Percentiles rank a stretch among this genome's conserved stretches.
phyloP scores from a whole-genome alignment of 371 early-diverging fungal species.

The Haplosporangium sp. region DNA sequence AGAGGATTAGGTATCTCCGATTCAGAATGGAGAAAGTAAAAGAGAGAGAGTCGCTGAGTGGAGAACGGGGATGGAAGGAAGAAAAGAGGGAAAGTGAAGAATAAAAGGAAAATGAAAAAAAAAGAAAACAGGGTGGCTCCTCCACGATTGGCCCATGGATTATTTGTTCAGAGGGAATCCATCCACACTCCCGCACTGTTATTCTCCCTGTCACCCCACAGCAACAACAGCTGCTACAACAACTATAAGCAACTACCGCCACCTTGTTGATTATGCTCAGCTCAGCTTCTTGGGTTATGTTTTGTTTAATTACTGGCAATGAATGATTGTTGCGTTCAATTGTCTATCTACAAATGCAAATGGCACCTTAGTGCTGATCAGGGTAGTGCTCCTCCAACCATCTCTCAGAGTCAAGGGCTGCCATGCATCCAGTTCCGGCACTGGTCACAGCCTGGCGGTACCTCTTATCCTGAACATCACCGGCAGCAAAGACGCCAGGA shows the following conservation, averaged over 20 bases:
- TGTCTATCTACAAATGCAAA: constrained; percentile 24
- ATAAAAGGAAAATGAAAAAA: constrained; percentile 2
- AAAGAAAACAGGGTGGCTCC: not conserved
- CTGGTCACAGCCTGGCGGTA: constrained; percentile 88
- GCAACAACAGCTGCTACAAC: too few relatives aligned
- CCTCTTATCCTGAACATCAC: constrained; percentile 97
- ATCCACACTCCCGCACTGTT: too few relatives aligned
- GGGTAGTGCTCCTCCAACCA: constrained; percentile 74
- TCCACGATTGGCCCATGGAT: too few relatives aligned
- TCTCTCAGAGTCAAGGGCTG: constrained; percentile 92
- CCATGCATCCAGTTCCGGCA: constrained; percentile 94
- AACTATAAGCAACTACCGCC: too few relatives aligned
- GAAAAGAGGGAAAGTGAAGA: not conserved
- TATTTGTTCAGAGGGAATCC: too few relatives aligned
- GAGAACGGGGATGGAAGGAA: not conserved
- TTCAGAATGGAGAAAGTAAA: not conserved
- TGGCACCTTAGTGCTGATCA: constrained; percentile 33
- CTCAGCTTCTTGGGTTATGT: not conserved
- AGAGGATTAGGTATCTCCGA: not conserved
- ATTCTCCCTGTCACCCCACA: too few relatives aligned
- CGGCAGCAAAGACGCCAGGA: constrained; percentile 96
- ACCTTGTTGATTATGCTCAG: too few relatives aligned
- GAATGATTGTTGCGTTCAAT: not conserved
- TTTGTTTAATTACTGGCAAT: not conserved
- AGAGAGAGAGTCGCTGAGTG: not conserved